phyloP scores from a whole-genome alignment of 441 rosid species.

The Syzygium syzygioides region DNA sequence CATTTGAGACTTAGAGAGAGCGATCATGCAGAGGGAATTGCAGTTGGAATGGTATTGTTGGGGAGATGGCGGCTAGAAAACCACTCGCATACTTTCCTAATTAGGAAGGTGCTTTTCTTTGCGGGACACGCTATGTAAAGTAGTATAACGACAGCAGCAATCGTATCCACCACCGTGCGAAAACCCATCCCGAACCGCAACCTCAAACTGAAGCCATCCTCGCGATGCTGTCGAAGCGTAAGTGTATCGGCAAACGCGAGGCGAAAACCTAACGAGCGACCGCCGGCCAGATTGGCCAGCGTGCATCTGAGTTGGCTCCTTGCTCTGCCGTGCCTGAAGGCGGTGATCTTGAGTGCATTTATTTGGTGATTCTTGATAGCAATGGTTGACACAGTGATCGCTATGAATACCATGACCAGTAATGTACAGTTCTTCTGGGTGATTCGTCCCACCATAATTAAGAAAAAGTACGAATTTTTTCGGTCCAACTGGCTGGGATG shows the following conservation, averaged over 20 bases:
- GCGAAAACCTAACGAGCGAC: background rate
- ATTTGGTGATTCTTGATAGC: background rate
- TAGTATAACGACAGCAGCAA: background rate
- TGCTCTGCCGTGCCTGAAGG: background rate
- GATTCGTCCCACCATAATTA: background rate
- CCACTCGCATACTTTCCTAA: background rate
- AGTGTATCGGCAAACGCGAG: background rate
- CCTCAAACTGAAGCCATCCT: background rate
- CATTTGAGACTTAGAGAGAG: background rate
- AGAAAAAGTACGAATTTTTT: background rate
- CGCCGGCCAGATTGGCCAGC: no score
- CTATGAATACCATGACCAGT: background rate
- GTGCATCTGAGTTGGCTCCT: background rate
- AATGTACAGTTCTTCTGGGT: background rate
- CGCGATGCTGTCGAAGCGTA: background rate
- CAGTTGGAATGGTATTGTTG: background rate
- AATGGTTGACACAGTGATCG: background rate
- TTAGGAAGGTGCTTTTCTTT: background rate
- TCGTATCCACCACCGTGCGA: background rate
- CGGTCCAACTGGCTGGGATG: background rate
- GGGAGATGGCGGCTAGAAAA: background rate
- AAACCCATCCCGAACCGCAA: background rate
- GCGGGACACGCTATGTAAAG: background rate
- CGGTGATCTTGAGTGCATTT: background rate
- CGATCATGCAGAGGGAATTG: background rate